Conservation (phyloP, 2,329 filamentous ascomycete species). For the Neofusicoccum parvum region DNA sequence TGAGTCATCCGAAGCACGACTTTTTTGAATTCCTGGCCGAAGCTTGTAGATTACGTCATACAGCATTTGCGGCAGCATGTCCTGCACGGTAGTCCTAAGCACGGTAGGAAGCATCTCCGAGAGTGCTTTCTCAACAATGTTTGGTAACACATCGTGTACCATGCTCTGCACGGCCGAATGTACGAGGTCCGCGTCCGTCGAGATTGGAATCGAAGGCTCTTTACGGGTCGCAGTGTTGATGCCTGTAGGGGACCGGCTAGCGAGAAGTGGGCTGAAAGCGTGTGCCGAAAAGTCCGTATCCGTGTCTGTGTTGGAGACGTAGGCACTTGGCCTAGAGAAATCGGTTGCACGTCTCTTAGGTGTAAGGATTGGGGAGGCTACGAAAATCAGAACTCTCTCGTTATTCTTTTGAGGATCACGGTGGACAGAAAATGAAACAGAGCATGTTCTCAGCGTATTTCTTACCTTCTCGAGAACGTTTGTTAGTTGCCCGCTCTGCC, state of each 20-base stretch:
- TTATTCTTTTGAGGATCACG: not conserved
- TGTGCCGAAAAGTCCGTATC: not conserved
- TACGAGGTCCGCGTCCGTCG: not conserved
- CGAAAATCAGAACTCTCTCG: not conserved
- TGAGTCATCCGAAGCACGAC: not conserved
- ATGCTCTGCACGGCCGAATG: not conserved
- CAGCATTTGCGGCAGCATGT: not conserved
- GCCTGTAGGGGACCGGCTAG: not conserved
- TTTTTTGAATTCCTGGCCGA: not conserved
- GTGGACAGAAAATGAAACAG: not conserved
- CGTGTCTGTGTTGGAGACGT: not conserved
- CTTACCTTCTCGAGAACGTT: not conserved
- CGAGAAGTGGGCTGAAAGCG: not conserved
- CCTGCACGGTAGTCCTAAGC: not conserved
- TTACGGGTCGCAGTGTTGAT: not conserved
- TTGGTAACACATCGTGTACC: not conserved
- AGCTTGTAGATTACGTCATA: not conserved
- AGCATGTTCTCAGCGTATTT: too few species aligned
- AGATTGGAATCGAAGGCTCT: not conserved
- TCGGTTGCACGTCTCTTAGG: not conserved
- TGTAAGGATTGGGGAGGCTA: not conserved
- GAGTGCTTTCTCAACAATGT: not conserved
- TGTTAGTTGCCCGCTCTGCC: not conserved
- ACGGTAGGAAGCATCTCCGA: not conserved
- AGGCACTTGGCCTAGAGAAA: not conserved